Evolutionary conservation across 2,329 filamentous ascomycete genomes (phyloP), one percentile per base, ranked within the genome.

Genomic region (Didymella exigua): DNA sequence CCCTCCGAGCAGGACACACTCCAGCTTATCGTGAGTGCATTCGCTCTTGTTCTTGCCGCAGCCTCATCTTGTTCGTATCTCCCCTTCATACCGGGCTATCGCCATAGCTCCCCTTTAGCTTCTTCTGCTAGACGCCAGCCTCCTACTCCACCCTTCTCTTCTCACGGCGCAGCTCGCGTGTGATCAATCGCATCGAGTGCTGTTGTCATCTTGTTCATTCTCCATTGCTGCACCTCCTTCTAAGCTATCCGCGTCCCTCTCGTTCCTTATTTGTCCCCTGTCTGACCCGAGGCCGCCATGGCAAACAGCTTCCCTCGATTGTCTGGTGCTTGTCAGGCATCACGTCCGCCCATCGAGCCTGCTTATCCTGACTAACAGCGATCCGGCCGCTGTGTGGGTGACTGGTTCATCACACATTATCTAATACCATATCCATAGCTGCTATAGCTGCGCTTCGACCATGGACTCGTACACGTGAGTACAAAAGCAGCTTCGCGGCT

Each of bases 401-500:
- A 49, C 61, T 55, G 47, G 43, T 37, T 57, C 61, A 54, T 48
- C 51, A 48, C 60, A 33, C 24, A 3, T n/a, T 18, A 37, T 36
- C 18, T 55, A 47, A 55, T 16, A 41, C 5, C 11, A 21, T n/a
- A 14, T 18, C 10, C 18, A 13, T 18, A 47, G 47, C 52, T 34
- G 13, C 36, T 27, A 43, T 37, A 46, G 41, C 36, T 37, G 10
- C 29, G 42, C n/a, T 29, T 51, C 45, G 18, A 62, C 36, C 29
- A 76, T 76, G 74, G 74, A 76, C 52, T 74, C 74, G 5, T 75
- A 75, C 56, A 67, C 64, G 74, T 76, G 70, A 53, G 71, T 60
- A 43, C 40, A 26, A 37, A n/a, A 26, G 41, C 27, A 45, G 44
- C 27, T 21, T 27, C 26, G 21, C 19, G 4, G 19, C 27, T 21